A percentile compares a stretch with the other conserved stretches of the same genome.
Evolutionary conservation across 1,284 basidiomycete species (phyloP).

Genomic region (Cryptococcus floricola): DNA sequence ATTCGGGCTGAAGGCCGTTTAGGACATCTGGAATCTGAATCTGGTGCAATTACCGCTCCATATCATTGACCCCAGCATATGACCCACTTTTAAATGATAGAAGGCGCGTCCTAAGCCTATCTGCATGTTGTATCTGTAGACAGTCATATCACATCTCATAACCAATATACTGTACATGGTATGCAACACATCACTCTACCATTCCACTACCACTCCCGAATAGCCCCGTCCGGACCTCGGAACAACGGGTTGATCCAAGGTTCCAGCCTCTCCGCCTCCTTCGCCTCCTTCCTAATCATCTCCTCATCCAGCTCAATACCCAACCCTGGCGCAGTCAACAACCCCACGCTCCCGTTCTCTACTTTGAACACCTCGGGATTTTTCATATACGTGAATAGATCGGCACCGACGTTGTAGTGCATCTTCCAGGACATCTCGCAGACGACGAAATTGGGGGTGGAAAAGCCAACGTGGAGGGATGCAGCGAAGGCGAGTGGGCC

Average conservation of each 20-base stretch:
- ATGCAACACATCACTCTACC: not conserved
- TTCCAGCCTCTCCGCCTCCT: conserved; percentile 48
- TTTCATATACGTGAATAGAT: conserved; percentile 62
- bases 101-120: too few species aligned
- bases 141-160: not conserved
- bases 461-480: conserved; percentile 48
- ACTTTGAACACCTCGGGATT: conserved; percentile 60
- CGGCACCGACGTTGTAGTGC: conserved; percentile 65
- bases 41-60: too few species aligned
- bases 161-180: not conserved
- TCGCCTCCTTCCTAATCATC: conserved; percentile 56
- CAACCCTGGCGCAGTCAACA: conserved; percentile 61
- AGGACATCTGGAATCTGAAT: conserved; percentile 19
- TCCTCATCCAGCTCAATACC: conserved; percentile 67
- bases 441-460: conserved; percentile 50
- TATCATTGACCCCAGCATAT: too few species aligned
- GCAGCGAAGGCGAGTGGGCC: conserved; percentile 70
- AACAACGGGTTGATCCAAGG: conserved; percentile 61
- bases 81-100: not conserved
- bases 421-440: conserved; percentile 55
- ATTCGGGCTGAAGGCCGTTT: conserved; percentile 52
- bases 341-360: conserved; percentile 59
- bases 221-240: conserved; percentile 56
- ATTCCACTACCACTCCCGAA: conserved; percentile 56
- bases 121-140: not conserved